phyloP scores from a whole-genome alignment of 345 rosid genomes.

The Eucalyptus victrix region DNA sequence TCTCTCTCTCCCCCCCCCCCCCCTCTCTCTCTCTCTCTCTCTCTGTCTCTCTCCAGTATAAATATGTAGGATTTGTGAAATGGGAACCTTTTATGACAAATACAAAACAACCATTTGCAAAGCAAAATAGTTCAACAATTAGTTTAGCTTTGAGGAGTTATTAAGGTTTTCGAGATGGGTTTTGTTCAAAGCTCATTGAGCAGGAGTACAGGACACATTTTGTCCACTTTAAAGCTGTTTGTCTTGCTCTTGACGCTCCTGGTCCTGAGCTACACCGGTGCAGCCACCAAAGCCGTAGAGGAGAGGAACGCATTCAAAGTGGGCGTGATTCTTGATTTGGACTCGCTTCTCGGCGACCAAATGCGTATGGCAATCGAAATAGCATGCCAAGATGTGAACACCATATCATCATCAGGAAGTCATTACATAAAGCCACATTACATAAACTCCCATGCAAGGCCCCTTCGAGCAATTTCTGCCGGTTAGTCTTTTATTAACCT shows the following conservation, averaged over 20 bases:
- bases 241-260: neutral
- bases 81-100: neutral
- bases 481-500: neutral
- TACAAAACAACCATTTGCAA: neutral
- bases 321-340: slow-evolving; percentile 9
- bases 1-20: neutral
- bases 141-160: neutral
- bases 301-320: neutral
- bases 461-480: neutral
- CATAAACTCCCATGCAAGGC: neutral
- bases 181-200: neutral
- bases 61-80: neutral
- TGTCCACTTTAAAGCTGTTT: neutral
- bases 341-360: slow-evolving; percentile 17
- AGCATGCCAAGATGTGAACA: slow-evolving; percentile 15
- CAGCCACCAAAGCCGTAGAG: neutral
- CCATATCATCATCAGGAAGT: neutral
- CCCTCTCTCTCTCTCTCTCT: neutral
- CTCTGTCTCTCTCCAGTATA: too few relatives aligned
- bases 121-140: neutral
- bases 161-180: neutral
- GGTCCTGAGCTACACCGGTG: neutral
- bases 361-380: slow-evolving; percentile 27
- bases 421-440: neutral
- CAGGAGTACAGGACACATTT: neutral